Evolutionary conservation across 2,329 filamentous ascomycete genomes (phyloP).

Genomic region (Fusarium sp.): DNA sequence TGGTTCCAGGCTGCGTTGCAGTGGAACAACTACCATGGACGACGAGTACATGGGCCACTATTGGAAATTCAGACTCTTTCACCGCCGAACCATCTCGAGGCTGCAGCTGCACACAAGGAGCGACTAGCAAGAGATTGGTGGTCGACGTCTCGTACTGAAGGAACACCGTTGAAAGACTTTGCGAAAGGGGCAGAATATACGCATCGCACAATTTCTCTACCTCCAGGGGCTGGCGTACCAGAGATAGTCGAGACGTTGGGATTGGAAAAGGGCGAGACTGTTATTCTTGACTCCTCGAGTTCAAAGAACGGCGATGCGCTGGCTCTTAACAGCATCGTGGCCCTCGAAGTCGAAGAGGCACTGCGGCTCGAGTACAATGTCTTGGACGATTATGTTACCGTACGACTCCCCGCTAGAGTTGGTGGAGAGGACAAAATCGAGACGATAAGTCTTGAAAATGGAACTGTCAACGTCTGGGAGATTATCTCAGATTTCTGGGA

Average conservation of each 20-base stretch:
- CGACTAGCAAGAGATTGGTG: constrained; percentile 28
- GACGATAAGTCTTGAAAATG: constrained; percentile 41
- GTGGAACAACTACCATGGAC: constrained; percentile 66
- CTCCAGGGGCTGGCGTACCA: constrained; percentile 62
- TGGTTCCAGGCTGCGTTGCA: constrained; percentile 78
- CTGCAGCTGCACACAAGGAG: constrained; percentile 36
- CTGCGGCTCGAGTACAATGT: constrained; percentile 70
- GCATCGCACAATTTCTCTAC: constrained; percentile 60
- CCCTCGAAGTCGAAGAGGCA: constrained; percentile 70
- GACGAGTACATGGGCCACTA: constrained; percentile 26
- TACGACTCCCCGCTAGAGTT: constrained; percentile 45
- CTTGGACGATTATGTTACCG: constrained; percentile 57
- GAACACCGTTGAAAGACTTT: constrained; percentile 27
- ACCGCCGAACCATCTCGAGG: constrained; percentile 45
- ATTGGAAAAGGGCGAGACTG: constrained; percentile 58
- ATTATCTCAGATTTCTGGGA: constrained; percentile 62
- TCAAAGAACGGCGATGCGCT: constrained; percentile 59
- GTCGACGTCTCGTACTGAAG: background rate
- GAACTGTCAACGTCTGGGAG: constrained; percentile 62
- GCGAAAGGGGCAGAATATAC: constrained; percentile 51
- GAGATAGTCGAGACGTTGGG: constrained; percentile 68
- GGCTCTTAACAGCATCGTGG: constrained; percentile 79
- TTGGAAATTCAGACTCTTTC: constrained; percentile 46
- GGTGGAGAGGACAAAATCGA: constrained; percentile 9
- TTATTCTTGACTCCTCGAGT: constrained; percentile 73